phyloP scores from a whole-genome alignment of 208 protist genomes.

The Trypanosoma scelopori region DNA sequence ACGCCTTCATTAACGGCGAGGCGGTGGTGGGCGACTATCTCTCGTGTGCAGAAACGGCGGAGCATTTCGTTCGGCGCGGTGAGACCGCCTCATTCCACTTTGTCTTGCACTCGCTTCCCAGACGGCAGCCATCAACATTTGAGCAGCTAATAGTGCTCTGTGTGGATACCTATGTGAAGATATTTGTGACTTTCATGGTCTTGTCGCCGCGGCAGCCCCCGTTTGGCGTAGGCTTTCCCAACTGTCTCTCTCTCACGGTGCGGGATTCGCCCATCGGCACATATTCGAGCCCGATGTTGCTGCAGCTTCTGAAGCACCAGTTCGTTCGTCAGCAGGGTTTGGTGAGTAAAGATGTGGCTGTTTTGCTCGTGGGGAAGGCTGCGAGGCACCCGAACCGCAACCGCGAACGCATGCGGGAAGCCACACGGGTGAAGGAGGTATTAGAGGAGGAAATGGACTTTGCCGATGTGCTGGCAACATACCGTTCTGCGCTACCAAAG shows the following conservation, averaged over 20 bases:
- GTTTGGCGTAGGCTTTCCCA: constrained; percentile 61
- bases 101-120: constrained; percentile 40
- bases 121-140: constrained; percentile 51
- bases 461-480: constrained; percentile 50
- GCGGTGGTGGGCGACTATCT: constrained; percentile 51
- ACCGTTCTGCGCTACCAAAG: constrained; percentile 52
- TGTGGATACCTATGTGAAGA: constrained; percentile 59
- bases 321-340: constrained; percentile 74
- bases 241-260: constrained; percentile 65
- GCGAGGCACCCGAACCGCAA: constrained; percentile 65
- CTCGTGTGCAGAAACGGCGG: constrained; percentile 34
- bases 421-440: constrained; percentile 49
- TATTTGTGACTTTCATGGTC: constrained; percentile 73
- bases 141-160: constrained; percentile 74
- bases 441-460: constrained; percentile 61
- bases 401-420: constrained; percentile 64
- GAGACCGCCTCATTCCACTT: constrained; percentile 68
- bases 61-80: constrained; percentile 47
- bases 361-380: constrained; percentile 57
- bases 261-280: constrained; percentile 64
- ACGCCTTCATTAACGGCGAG: constrained; percentile 74
- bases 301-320: constrained; percentile 83
- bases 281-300: constrained; percentile 73
- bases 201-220: constrained; percentile 59
- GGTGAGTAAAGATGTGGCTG: constrained; percentile 44